Conservation (phyloP, 75 land plant species). For the Pinus albicaulis region DNA sequence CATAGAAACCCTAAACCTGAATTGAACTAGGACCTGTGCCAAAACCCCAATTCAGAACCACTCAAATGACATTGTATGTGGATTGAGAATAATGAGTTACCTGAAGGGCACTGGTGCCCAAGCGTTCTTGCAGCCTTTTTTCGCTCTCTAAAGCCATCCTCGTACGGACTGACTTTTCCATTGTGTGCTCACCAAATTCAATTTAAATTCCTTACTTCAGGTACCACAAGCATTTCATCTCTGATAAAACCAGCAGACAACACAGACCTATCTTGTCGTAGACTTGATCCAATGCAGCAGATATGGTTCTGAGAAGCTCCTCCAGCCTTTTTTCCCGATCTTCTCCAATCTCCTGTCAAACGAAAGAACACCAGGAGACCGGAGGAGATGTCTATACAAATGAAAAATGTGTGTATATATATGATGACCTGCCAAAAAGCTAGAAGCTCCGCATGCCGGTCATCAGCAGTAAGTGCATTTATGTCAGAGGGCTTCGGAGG, state of each 20-base stretch:
- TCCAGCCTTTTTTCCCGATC: slow-evolving; percentile 11
- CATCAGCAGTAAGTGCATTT: slow-evolving; percentile 4
- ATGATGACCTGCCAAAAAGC: slow-evolving; percentile 11
- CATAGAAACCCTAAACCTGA: neutral
- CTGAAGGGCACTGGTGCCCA: slow-evolving; percentile 12
- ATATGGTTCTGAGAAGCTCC: slow-evolving; percentile 9
- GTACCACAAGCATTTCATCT: too few relatives aligned
- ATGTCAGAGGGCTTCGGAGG: neutral
- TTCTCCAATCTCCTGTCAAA: slow-evolving; percentile 21
- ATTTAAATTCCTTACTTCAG: neutral
- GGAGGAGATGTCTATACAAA: neutral
- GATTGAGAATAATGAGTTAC: neutral
- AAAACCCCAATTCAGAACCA: neutral
- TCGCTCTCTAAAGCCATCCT: slow-evolving; percentile 26
- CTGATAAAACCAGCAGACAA: too few relatives aligned
- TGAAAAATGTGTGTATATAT: neutral
- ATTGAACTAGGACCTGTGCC: neutral
- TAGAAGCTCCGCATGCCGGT: slow-evolving; percentile 20
- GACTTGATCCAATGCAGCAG: slow-evolving; percentile 16
- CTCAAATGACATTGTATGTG: neutral
- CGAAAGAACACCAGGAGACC: too few relatives aligned
- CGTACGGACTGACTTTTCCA: slow-evolving; percentile 19
- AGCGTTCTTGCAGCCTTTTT: slow-evolving; percentile 11
- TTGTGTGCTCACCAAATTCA: slow-evolving; percentile 9
- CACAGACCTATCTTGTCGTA: slow-evolving; percentile 12